Conservation (phyloP, 2,329 filamentous ascomycete genomes). For the Xylaria sp. region DNA sequence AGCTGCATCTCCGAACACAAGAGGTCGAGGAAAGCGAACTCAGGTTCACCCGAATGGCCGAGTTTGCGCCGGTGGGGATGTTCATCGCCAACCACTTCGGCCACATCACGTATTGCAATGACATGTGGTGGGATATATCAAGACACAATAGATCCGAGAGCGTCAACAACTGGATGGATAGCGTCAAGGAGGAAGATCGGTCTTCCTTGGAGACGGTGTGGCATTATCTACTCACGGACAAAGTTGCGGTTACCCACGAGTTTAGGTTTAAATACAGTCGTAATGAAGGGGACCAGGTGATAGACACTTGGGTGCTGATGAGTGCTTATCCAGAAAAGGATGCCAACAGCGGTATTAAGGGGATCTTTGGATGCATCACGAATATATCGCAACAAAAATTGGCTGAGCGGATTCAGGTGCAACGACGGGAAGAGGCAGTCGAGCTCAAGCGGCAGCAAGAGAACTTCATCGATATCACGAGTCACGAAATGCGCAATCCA, state of each 20-base stretch:
- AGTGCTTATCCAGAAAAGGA: slow-evolving; percentile 75
- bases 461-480: slow-evolving; percentile 75
- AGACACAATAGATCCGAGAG: slow-evolving; percentile 63
- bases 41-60: slow-evolving; percentile 81
- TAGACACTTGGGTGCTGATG: slow-evolving; percentile 78
- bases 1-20: slow-evolving; percentile 67
- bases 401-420: slow-evolving; percentile 78
- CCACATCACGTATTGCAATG: slow-evolving; percentile 77
- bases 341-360: slow-evolving; percentile 65
- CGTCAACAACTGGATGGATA: slow-evolving; percentile 72
- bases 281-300: slow-evolving; percentile 59
- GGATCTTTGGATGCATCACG: slow-evolving; percentile 79
- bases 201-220: slow-evolving; percentile 62
- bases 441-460: slow-evolving; percentile 75
- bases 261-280: slow-evolving; percentile 75
- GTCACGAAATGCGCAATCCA: slow-evolving; percentile 77
- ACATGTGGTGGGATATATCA: slow-evolving; percentile 75
- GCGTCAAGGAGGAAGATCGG: slow-evolving; percentile 68
- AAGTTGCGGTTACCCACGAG: slow-evolving; percentile 68
- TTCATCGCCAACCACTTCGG: slow-evolving; percentile 78
- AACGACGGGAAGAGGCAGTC: slow-evolving; percentile 77
- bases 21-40: slow-evolving; percentile 71
- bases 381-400: slow-evolving; percentile 86
- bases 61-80: slow-evolving; percentile 81
- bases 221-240: slow-evolving; percentile 63